phyloP scores from a whole-genome alignment of 2,329 filamentous ascomycete genomes.

The Lecanosticta acicola region DNA sequence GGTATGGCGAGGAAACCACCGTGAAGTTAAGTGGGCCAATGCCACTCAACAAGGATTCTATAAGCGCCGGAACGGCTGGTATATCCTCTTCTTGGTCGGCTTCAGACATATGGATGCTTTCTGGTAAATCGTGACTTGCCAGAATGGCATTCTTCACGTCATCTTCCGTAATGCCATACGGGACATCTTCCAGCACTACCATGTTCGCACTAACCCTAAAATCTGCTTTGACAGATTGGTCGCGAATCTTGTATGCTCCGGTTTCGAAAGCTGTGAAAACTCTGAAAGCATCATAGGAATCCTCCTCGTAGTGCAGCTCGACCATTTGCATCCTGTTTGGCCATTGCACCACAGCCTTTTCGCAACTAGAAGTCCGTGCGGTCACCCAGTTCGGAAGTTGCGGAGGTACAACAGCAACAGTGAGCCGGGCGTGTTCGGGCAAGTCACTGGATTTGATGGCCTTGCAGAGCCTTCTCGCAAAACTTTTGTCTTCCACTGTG shows the following conservation, averaged over 20 bases:
- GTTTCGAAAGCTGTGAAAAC: neutral
- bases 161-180: neutral
- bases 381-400: neutral
- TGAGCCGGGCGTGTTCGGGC: too few species aligned
- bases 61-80: too few species aligned
- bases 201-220: too few species aligned
- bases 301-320: neutral
- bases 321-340: neutral
- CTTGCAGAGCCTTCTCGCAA: neutral
- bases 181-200: neutral
- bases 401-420: neutral
- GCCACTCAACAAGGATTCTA: neutral
- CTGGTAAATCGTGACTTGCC: too few species aligned
- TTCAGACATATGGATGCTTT: too few species aligned
- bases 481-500: neutral
- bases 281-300: neutral
- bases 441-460: too few species aligned
- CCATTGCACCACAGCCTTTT: neutral
- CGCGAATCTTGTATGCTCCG: neutral
- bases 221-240: neutral
- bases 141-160: neutral
- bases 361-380: neutral
- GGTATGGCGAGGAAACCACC: neutral
- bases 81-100: too few species aligned
- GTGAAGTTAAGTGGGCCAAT: constrained; percentile 2